A percentile compares a stretch with the other conserved stretches of the same genome.
phyloP scores from a whole-genome alignment of 352 stramenopile species.

The Phytophthora meadii region DNA sequence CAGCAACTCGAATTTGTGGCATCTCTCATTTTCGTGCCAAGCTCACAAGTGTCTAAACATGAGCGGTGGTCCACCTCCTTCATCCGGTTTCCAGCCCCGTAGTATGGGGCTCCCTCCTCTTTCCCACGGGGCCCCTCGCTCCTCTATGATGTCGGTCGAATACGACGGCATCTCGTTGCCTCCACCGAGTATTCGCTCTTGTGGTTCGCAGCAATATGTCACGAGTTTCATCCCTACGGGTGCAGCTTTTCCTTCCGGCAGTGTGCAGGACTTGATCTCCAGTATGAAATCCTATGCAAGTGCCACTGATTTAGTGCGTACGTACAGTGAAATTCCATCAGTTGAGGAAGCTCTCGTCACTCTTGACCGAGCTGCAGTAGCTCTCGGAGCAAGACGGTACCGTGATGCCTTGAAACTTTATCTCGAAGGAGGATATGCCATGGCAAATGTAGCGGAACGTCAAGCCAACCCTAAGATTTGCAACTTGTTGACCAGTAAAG shows the following conservation, averaged over 20 bases:
- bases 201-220: constrained; percentile 77
- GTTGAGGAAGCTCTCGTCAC: constrained; percentile 82
- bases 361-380: constrained; percentile 71
- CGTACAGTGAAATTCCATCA: constrained; percentile 75
- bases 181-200: constrained; percentile 73
- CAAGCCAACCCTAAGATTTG: constrained; percentile 85
- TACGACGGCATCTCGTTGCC: constrained; percentile 69
- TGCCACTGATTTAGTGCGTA: constrained; percentile 75
- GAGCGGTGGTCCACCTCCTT: constrained; percentile 34
- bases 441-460: constrained; percentile 82
- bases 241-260: constrained; percentile 59
- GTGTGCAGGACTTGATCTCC: constrained; percentile 78
- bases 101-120: constrained; percentile 39
- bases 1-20: constrained; percentile 11
- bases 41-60: constrained; percentile 28
- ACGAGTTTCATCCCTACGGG: constrained; percentile 80
- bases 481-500: constrained; percentile 87
- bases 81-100: constrained; percentile 30
- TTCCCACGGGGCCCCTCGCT: constrained; percentile 41
- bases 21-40: constrained; percentile 39
- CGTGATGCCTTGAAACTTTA: constrained; percentile 85
- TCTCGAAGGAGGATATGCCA: constrained; percentile 84
- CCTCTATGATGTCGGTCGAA: constrained; percentile 65
- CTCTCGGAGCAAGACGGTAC: constrained; percentile 69
- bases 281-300: constrained; percentile 83